Evolutionary conservation across 2,329 filamentous ascomycete genomes (phyloP).

Genomic region (Purpureocillium lavendulum): DNA sequence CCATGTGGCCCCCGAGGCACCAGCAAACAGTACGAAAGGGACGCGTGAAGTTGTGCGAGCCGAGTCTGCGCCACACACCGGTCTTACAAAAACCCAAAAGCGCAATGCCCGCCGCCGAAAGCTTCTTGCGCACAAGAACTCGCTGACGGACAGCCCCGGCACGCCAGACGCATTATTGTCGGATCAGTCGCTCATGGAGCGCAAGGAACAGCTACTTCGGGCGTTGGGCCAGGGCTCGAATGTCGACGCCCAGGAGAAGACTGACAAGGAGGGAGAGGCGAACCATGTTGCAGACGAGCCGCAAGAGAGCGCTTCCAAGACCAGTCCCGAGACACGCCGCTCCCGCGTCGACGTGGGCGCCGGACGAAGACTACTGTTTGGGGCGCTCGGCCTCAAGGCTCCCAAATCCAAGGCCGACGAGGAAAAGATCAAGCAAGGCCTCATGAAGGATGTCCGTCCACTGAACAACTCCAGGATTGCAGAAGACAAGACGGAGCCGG

Average conservation of each 20-base stretch:
- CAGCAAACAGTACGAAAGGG: background rate
- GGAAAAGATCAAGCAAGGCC: slow-evolving; percentile 48
- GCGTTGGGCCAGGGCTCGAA: slow-evolving; percentile 12
- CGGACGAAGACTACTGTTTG: slow-evolving; percentile 61
- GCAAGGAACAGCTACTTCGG: slow-evolving; percentile 31
- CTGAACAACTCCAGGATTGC: slow-evolving; percentile 25
- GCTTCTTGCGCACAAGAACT: slow-evolving; percentile 15
- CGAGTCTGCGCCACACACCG: slow-evolving; percentile 16
- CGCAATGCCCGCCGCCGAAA: slow-evolving; percentile 42
- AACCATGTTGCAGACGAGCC: slow-evolving; percentile 5
- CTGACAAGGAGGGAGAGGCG: background rate
- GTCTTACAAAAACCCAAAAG: slow-evolving; percentile 36
- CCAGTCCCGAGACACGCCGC: background rate
- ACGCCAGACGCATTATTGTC: slow-evolving; percentile 7
- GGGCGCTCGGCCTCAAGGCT: slow-evolving; percentile 59
- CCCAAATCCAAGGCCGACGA: slow-evolving; percentile 64
- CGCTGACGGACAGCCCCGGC: background rate
- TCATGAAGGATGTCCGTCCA: slow-evolving; percentile 46
- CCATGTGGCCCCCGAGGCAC: too few relatives aligned
- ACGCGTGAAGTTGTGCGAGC: background rate
- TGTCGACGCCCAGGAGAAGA: background rate
- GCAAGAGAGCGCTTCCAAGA: background rate
- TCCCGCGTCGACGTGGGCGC: slow-evolving; percentile 41
- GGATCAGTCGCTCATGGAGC: slow-evolving; percentile 21
- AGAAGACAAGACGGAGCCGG: slow-evolving; percentile 7